A percentile compares a stretch with the other conserved stretches of the same genome.
These are phyloP conservation scores for Psilocybe subaeruginosa DNA, from an alignment of 768 basidiomycete species.

Conservation along the genomic window DNA sequence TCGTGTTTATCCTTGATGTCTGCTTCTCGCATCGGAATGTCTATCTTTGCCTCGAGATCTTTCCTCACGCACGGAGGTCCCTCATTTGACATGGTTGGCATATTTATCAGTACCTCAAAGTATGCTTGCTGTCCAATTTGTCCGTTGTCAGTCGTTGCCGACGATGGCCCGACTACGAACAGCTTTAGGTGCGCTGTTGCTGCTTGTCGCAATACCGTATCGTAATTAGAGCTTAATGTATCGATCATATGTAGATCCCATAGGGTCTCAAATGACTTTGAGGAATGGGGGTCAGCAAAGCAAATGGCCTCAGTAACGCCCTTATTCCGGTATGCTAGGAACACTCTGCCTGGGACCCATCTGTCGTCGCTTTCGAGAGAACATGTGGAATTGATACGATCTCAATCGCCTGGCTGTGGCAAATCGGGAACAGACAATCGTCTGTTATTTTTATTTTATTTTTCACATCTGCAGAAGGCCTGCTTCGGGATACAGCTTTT, in stretches of 20 bases:
- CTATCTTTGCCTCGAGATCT: constrained; percentile 13
- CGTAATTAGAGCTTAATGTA: background rate
- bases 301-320: background rate
- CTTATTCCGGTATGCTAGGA: constrained; percentile 13
- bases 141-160: constrained; percentile 13
- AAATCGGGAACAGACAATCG: constrained; percentile 16
- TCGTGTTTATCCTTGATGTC: constrained; percentile 11
- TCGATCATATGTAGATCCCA: too few relatives aligned
- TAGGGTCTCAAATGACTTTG: background rate
- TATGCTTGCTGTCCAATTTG: constrained; percentile 19
- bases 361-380: constrained; percentile 11
- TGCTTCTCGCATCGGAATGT: constrained; percentile 15
- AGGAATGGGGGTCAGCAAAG: background rate
- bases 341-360: constrained; percentile 15
- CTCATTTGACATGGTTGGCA: constrained; percentile 16
- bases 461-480: constrained; percentile 7
- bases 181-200: background rate
- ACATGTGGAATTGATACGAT: constrained; percentile 21
- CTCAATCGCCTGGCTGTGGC: constrained; percentile 9
- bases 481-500: constrained; percentile 13
- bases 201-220: background rate
- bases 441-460: constrained; percentile 10
- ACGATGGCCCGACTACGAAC: constrained; percentile 17
- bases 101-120: constrained; percentile 19
- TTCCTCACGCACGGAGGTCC: constrained; percentile 17